These are phyloP conservation scores for Ceratocystis destructans DNA, from an alignment of 2,329 filamentous ascomycete genomes.

Conservation along the genomic window DNA sequence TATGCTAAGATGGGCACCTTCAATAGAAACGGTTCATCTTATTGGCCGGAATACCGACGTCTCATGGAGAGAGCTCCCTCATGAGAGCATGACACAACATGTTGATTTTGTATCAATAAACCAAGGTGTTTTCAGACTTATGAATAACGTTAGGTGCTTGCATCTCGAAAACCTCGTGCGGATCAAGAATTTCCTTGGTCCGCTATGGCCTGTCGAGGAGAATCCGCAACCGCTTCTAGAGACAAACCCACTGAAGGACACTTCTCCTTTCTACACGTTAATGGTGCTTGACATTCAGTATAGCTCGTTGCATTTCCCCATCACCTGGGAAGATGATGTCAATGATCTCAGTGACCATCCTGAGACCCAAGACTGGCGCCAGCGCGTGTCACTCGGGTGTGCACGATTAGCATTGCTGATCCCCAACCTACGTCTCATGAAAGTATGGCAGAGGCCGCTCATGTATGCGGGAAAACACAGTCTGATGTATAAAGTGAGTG, in stretches of 20 bases:
- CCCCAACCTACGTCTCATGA: constrained; percentile 21
- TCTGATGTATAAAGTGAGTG: constrained; percentile 19
- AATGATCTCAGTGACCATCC: constrained; percentile 21
- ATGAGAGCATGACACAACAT: constrained; percentile 20
- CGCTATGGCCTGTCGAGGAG: constrained; percentile 21
- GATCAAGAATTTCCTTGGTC: constrained; percentile 20
- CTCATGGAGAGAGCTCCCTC: constrained; percentile 22
- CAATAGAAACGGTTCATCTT: constrained; percentile 20
- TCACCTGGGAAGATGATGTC: constrained; percentile 21
- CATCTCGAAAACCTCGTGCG: constrained; percentile 20
- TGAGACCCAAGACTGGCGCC: constrained; percentile 20
- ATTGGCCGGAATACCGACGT: constrained; percentile 20
- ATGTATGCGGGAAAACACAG: constrained; percentile 23
- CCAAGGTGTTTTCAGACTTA: constrained; percentile 17
- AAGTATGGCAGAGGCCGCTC: constrained; percentile 21
- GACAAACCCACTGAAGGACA: background rate
- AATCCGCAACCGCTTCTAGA: constrained; percentile 16
- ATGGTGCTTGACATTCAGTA: constrained; percentile 21
- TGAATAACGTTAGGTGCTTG: constrained; percentile 19
- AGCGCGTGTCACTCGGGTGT: constrained; percentile 21
- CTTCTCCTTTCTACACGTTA: constrained; percentile 12
- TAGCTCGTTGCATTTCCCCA: constrained; percentile 21
- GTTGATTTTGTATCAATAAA: constrained; percentile 20
- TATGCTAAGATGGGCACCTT: constrained; percentile 20
- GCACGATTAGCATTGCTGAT: constrained; percentile 21